A percentile compares a stretch with the other conserved stretches of the same genome.
These are phyloP conservation scores for Hysterium pulicare DNA, from an alignment of 2,329 filamentous ascomycete genomes.

Conservation along the genomic window DNA sequence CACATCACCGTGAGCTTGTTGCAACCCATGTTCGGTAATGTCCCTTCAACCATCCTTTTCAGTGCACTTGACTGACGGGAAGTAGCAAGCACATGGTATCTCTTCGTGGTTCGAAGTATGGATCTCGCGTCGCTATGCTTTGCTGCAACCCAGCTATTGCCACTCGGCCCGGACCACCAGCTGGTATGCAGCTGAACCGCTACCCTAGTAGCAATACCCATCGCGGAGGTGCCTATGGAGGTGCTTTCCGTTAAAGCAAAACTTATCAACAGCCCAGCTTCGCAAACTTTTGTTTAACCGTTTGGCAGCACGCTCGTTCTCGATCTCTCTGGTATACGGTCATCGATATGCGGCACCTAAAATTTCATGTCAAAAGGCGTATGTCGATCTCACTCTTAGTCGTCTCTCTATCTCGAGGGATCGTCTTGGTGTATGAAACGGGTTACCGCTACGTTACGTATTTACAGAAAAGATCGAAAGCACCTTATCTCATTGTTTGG, in stretches of 20 bases:
- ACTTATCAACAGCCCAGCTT: slow-evolving; percentile 12
- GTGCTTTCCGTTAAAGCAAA: slow-evolving; percentile 24
- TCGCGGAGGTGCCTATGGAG: slow-evolving; percentile 23
- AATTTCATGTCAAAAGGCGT: slow-evolving; percentile 6
- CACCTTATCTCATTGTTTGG: slow-evolving; percentile 19
- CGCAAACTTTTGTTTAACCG: slow-evolving; percentile 25
- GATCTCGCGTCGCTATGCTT: slow-evolving; percentile 96
- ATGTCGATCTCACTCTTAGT: slow-evolving; percentile 3
- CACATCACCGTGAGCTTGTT: slow-evolving; percentile 89
- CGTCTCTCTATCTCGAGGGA: slow-evolving; percentile 2
- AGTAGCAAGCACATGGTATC: slow-evolving; percentile 94
- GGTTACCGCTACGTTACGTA: slow-evolving; percentile 8
- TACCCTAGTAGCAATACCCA: slow-evolving; percentile 23
- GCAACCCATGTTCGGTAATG: slow-evolving; percentile 77
- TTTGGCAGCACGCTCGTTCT: slow-evolving; percentile 22
- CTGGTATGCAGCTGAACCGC: slow-evolving; percentile 50
- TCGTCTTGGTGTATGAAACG: slow-evolving; percentile 5
- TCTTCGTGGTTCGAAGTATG: slow-evolving; percentile 95
- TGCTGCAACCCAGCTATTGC: slow-evolving; percentile 91
- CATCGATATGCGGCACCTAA: slow-evolving; percentile 20
- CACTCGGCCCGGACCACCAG: slow-evolving; percentile 82
- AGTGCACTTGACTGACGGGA: slow-evolving; percentile 5
- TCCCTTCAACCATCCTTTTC: not conserved
- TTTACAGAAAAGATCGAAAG: slow-evolving; percentile 25
- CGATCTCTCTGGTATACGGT: slow-evolving; percentile 25